Conservation (phyloP, 2,329 filamentous ascomycete genomes). For the Graphilbum fragrans region DNA sequence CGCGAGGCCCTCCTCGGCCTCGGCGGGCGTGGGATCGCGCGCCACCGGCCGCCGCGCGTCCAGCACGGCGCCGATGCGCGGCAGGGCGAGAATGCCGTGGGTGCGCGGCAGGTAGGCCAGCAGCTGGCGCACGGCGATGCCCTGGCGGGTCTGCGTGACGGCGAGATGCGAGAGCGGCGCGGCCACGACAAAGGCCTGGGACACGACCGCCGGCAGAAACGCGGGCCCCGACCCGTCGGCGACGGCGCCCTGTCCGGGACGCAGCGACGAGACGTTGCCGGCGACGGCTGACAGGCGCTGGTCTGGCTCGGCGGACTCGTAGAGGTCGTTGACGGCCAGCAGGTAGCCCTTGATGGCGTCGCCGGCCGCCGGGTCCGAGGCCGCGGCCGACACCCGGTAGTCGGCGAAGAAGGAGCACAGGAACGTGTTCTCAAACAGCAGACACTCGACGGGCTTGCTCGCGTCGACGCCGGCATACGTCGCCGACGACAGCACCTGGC, state of each 20-base stretch:
- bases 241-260: constrained; percentile 27
- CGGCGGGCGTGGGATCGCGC: constrained; percentile 66
- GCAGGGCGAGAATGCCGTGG: constrained; percentile 67
- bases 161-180: constrained; percentile 68
- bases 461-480: constrained; percentile 64
- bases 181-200: constrained; percentile 70
- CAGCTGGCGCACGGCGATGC: constrained; percentile 74
- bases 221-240: constrained; percentile 45
- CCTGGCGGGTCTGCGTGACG: constrained; percentile 82
- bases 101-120: constrained; percentile 65
- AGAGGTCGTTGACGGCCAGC: constrained; percentile 76
- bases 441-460: constrained; percentile 60
- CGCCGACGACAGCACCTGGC: constrained; percentile 61
- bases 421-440: constrained; percentile 91
- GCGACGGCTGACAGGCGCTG: constrained; percentile 48
- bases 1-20: constrained; percentile 72
- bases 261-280: constrained; percentile 66
- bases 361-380: not conserved
- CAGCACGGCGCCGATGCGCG: constrained; percentile 50
- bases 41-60: constrained; percentile 80
- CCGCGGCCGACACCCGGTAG: constrained; percentile 30
- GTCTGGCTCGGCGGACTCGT: constrained; percentile 73
- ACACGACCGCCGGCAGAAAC: constrained; percentile 60
- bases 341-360: constrained; percentile 58
- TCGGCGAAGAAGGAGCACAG: constrained; percentile 66